Evolutionary conservation across 306 rosid genomes (phyloP).

Genomic region (Hylodesmum podocarpum): DNA sequence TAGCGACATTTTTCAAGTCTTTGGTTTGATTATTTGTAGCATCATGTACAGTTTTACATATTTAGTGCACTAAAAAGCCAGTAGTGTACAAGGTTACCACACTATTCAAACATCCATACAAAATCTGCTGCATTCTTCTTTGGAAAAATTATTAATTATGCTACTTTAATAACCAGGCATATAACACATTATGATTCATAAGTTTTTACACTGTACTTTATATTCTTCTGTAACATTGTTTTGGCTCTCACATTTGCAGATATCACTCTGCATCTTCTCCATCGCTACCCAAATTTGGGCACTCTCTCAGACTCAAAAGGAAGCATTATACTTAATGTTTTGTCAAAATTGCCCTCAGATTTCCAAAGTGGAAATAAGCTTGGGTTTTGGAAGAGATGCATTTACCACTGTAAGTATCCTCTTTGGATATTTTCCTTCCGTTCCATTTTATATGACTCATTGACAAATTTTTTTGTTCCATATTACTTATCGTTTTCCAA

Average conservation of each 20-base stretch:
- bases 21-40: not conserved
- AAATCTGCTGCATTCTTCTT: not conserved
- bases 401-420: conserved; percentile 40
- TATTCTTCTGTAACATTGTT: not conserved
- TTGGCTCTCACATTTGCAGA: conserved; percentile 30
- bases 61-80: not conserved
- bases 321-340: conserved; percentile 41
- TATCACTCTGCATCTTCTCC: conserved; percentile 44
- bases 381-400: conserved; percentile 43
- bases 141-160: not conserved
- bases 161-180: conserved; percentile 1
- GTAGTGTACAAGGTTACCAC: not conserved
- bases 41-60: not conserved
- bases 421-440: not conserved
- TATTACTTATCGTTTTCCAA: too few relatives aligned
- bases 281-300: conserved; percentile 38
- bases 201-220: not conserved
- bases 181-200: not conserved
- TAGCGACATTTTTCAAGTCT: not conserved
- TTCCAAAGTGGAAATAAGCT: conserved; percentile 57
- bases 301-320: conserved; percentile 37
- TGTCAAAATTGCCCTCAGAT: conserved; percentile 46
- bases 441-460: too few relatives aligned
- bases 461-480: too few relatives aligned
- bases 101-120: not conserved